A percentile compares a stretch with the other conserved stretches of the same genome.
Evolutionary conservation across 2,329 filamentous ascomycete species (phyloP).

Genomic region (Colletotrichum sp.): DNA sequence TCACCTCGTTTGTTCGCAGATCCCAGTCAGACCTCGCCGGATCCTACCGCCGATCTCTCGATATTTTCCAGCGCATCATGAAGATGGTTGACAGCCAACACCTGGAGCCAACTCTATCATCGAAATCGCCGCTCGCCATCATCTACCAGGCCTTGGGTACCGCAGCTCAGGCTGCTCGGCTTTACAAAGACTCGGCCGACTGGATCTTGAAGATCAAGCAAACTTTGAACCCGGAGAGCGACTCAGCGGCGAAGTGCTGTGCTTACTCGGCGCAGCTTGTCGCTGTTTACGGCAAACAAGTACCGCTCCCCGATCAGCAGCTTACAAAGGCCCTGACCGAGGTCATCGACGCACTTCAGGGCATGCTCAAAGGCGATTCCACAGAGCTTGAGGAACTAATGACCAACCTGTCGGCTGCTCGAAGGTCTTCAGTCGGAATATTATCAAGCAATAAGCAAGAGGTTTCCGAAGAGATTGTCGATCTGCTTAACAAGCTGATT

Average conservation of each 20-base stretch:
- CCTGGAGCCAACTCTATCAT: conserved; percentile 37
- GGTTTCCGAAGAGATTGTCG: conserved; percentile 25
- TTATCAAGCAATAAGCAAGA: conserved; percentile 30
- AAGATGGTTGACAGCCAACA: conserved; percentile 37
- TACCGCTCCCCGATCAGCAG: conserved; percentile 35
- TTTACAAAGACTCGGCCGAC: conserved; percentile 55
- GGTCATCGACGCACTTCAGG: conserved; percentile 61
- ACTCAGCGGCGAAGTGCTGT: conserved; percentile 55
- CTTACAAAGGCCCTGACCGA: conserved; percentile 49
- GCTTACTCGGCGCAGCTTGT: conserved; percentile 61
- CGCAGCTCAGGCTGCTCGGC: conserved; percentile 49
- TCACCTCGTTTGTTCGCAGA: conserved; percentile 65
- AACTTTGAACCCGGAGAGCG: conserved; percentile 39
- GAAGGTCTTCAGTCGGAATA: conserved; percentile 58
- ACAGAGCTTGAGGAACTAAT: conserved; percentile 67
- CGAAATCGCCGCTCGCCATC: conserved; percentile 47
- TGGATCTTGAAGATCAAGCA: conserved; percentile 57
- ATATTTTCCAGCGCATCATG: conserved; percentile 36
- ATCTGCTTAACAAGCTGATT: conserved; percentile 60
- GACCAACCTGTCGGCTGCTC: conserved; percentile 57
- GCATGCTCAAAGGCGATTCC: conserved; percentile 62
- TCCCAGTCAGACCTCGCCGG: conserved; percentile 35
- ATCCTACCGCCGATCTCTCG: conserved; percentile 44
- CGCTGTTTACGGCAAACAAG: conserved; percentile 55
- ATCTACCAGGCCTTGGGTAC: conserved; percentile 61